These are phyloP conservation scores for Solanum dulcamara DNA, from an alignment of 257 asterid genomes.

Conservation along the genomic window DNA sequence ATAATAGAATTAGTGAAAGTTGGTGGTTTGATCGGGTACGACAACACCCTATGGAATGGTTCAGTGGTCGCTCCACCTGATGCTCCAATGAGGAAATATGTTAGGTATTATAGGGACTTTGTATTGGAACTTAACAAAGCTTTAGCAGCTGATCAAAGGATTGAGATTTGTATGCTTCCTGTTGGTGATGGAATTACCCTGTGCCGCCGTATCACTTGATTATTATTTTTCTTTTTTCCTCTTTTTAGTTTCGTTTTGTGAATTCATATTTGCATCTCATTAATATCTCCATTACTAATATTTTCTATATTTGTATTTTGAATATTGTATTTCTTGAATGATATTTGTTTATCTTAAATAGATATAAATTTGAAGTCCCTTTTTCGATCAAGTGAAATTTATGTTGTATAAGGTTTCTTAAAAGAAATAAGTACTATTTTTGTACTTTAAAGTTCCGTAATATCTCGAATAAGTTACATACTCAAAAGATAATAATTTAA, in stretches of 20 bases:
- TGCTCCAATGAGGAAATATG: constrained; percentile 77
- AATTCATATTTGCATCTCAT: neutral
- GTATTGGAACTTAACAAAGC: constrained; percentile 85
- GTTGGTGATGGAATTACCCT: constrained; percentile 94
- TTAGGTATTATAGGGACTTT: constrained; percentile 60
- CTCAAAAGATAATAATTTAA: no score
- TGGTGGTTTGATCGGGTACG: constrained; percentile 83
- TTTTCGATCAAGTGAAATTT: neutral
- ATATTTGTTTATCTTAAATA: neutral
- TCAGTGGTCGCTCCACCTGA: constrained; percentile 84
- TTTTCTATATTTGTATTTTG: neutral
- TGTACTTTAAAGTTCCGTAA: no score
- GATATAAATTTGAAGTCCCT: neutral
- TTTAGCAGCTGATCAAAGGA: constrained; percentile 76
- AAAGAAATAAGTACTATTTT: no score
- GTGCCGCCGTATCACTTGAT: constrained; percentile 75
- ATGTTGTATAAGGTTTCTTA: neutral
- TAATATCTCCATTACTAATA: neutral
- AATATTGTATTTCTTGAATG: neutral
- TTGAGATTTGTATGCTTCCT: constrained; percentile 83
- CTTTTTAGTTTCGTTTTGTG: neutral
- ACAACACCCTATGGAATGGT: constrained; percentile 89
- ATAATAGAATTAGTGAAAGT: constrained; percentile 63
- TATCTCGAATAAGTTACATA: no score
- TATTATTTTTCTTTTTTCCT: neutral